Evolutionary conservation across 345 rosid genomes (phyloP).

Genomic region (Eucalyptus cladocalyx): DNA sequence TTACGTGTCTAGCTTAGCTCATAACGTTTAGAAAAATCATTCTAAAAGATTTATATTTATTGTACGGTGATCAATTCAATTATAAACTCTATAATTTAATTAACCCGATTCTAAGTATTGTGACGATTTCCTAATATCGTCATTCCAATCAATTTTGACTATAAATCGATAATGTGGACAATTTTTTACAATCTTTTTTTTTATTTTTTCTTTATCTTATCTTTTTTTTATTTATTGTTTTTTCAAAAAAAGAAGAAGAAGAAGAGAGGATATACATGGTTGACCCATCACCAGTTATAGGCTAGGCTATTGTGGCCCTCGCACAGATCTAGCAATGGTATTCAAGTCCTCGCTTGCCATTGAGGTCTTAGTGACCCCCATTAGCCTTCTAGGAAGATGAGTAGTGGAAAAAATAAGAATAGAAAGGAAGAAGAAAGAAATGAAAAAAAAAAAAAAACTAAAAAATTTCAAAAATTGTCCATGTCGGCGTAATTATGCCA

Average conservation of each 20-base stretch:
- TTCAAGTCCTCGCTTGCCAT: background rate
- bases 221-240: rapidly evolving
- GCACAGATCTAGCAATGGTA: rapidly evolving
- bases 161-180: too few species aligned
- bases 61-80: background rate
- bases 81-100: too few species aligned
- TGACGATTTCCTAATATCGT: too few species aligned
- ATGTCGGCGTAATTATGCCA: rapidly evolving
- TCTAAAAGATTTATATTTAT: too few species aligned
- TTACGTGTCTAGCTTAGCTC: background rate
- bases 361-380: rapidly evolving
- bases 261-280: background rate
- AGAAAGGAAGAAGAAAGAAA: too few species aligned
- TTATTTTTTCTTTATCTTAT: rapidly evolving
- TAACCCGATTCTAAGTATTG: too few species aligned
- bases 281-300: rapidly evolving
- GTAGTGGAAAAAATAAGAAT: background rate
- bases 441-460: too few species aligned
- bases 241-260: too few species aligned
- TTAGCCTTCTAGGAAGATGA: background rate
- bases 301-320: background rate
- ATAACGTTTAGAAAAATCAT: too few species aligned
- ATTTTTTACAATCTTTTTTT: too few species aligned
- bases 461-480: background rate
- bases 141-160: too few species aligned